Evolutionary conservation across 2,329 filamentous ascomycete genomes (phyloP), one percentile per base, ranked within the genome.

Genomic region (Sporothrix brunneoviolacea): DNA sequence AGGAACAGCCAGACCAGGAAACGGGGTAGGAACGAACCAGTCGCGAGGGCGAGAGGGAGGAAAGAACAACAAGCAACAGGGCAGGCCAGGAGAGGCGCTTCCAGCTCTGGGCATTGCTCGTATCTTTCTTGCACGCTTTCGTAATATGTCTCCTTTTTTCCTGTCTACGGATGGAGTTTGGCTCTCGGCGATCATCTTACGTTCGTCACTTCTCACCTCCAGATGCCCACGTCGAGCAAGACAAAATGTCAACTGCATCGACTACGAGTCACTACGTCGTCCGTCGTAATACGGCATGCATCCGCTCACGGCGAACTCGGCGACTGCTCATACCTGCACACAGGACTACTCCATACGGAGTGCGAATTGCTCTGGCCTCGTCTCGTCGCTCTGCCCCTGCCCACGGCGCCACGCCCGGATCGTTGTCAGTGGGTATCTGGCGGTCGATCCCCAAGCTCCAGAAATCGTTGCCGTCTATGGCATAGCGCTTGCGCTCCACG

Each of bases 381-480:
- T 18, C 37, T 9, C 19, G 21, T 33, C 21, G 18, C 33, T 21
- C 32, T 24, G 18, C 33, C 27, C 40, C 18, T 43, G 41, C 28
- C 28, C 22, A 16, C 2, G 33, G 9, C 33, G 24, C 9, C 24
- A 27, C 33, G 24, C 35, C 40, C 33, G 10, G 41, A 45, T 40
- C 30, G 27, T 24, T 16, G 27, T 42, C 15, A 39, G 33, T 45
- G 40, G 51, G 21, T 36, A 42, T 39, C 33, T 46, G 35, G 43
- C 39, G 38, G 52, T 16, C 40, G 48, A 51, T 51, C 52, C 22
- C 28, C 52, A 41, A 44, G 39, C 33, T 36, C 32, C 24, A 53
- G 7, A 47, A 37, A 47, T 47, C 52, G 16, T 48, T 51, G 48
- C 52, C 48, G 28, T 38, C 38, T 54, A 16, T 13, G 48, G 48